Percentiles rank a stretch among this genome's conserved stretches.
Conservation (phyloP, 2,329 filamentous ascomycete species). For the Monosporascus ibericus region DNA sequence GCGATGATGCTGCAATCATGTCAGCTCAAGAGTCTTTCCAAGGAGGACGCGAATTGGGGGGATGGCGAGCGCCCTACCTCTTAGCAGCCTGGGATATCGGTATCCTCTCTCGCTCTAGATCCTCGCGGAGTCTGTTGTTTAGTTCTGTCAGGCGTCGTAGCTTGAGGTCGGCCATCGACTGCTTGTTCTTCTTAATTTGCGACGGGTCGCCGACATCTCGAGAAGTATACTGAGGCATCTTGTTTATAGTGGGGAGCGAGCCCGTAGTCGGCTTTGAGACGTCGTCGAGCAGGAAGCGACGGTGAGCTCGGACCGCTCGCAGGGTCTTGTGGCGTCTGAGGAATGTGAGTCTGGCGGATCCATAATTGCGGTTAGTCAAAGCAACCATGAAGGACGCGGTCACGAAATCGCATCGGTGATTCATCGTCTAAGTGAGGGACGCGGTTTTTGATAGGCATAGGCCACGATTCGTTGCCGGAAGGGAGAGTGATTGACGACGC, state of each 20-base stretch:
- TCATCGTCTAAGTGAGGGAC: no score
- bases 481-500: neutral
- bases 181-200: constrained; percentile 86
- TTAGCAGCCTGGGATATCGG: constrained; percentile 90
- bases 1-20: constrained; percentile 71
- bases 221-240: constrained; percentile 61
- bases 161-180: constrained; percentile 98
- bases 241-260: constrained; percentile 24
- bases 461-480: no score
- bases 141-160: constrained; percentile 92
- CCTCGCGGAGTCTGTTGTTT: constrained; percentile 91
- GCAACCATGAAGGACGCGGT: no score
- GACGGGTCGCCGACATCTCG: constrained; percentile 62
- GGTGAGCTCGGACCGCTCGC: constrained; percentile 16
- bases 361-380: constrained; percentile 13
- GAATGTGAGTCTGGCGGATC: constrained; percentile 14
- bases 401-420: no score
- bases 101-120: constrained; percentile 90
- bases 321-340: constrained; percentile 12
- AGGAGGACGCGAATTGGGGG: neutral
- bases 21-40: constrained; percentile 7
- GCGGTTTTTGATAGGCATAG: no score
- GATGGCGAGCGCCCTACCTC: constrained; percentile 50
- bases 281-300: constrained; percentile 10
- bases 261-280: constrained; percentile 9